Evolutionary conservation across 495 filamentous ascomycete genomes (phyloP), one percentile per base, ranked within the genome.

Genomic region (Eremomyces bilateralis): DNA sequence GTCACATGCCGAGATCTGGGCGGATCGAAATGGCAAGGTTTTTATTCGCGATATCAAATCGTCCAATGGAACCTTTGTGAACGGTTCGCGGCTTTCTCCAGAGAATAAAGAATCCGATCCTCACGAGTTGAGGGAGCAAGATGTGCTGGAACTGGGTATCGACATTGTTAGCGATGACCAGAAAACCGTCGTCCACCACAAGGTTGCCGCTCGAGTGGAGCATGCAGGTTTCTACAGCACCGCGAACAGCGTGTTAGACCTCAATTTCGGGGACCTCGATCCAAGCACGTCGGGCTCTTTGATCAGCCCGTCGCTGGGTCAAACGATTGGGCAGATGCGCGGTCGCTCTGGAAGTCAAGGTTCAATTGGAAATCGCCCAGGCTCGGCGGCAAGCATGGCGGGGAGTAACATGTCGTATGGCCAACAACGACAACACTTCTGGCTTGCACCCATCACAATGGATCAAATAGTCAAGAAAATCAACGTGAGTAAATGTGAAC

Each of bases 111-210:
- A 97, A 45, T 93, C 84, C 1, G 88, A 97, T 28, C 81, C 88
- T 0, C 80, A 93, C 43, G 81, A 93, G 45, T 57, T 97, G 18
- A 71, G 80, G 38, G 78, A 83, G 37, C 68, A 76, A 42, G 88
- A 95, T 50, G 73, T 83, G 25, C 55, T 97, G 20, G 88, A 97
- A 48, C 58, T 97, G 29, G 88, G 88, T 30, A 97, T 97, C 36
- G 88, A 97, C 52, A 97, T 97, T 44, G 84, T 97, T 15, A 85
- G 80, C 47, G 88, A 97, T 49, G 88, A 97, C 51, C 85, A 94
- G 50, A 94, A 91, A 56, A 92, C 81, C 0, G 78, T 97, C 21
- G 83, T 97, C 11, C 88, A 97, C 52, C 88, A 94, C 54, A 97
- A 97, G 48, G 88, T 97, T 18, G 82, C 83, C 4, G 81, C 85